Evolutionary conservation across 345 rosid species (phyloP).

Genomic region (Reutealis trisperma): DNA sequence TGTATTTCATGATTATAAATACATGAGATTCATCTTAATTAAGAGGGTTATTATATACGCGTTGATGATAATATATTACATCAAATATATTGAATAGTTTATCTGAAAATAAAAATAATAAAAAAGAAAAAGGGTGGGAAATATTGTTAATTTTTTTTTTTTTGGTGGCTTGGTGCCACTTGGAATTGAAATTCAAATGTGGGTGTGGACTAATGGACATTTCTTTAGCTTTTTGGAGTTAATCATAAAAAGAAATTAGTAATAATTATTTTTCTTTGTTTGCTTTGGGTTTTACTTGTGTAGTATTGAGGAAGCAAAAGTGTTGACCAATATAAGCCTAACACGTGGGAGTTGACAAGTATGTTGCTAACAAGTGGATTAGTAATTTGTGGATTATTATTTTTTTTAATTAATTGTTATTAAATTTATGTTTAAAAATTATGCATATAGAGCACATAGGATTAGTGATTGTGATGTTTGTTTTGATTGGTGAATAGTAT

Average conservation of each 20-base stretch:
- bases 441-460: not conserved
- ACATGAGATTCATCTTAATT: too few relatives aligned
- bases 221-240: not conserved
- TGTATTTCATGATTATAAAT: too few relatives aligned
- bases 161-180: not conserved
- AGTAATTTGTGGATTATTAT: not conserved
- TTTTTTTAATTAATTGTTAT: not conserved
- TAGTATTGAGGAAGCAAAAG: not conserved
- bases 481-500: not conserved
- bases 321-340: not conserved
- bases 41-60: too few relatives aligned
- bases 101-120: too few relatives aligned
- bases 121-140: not conserved
- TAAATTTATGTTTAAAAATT: not conserved
- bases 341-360: not conserved
- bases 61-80: too few relatives aligned
- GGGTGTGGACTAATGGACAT: slow-evolving; percentile 9
- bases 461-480: not conserved
- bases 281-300: not conserved
- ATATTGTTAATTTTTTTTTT: not conserved
- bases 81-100: too few relatives aligned
- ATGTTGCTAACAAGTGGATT: not conserved
- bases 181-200: slow-evolving; percentile 19
- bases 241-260: too few relatives aligned
- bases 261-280: too few relatives aligned